These are phyloP conservation scores for Ochromonas danica DNA, from an alignment of 108 stramenopile genomes.

Conservation along the genomic window DNA sequence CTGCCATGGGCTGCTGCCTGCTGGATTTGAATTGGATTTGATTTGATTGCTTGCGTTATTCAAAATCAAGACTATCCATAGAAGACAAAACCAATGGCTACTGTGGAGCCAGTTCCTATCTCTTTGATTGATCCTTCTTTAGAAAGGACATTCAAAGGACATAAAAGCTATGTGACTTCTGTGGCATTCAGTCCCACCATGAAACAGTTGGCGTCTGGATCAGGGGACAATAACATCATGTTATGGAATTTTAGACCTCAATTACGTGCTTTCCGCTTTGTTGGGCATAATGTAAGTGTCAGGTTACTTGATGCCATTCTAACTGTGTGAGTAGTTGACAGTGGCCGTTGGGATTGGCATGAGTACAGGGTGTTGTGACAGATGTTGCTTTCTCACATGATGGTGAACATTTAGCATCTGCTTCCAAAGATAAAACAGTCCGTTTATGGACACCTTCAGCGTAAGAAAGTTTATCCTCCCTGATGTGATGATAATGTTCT, in stretches of 20 bases:
- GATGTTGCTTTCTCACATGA: slow-evolving; percentile 47
- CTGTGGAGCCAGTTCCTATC: too few relatives aligned
- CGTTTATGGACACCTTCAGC: slow-evolving; percentile 62
- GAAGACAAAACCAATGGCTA: too few relatives aligned
- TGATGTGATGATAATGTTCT: neutral
- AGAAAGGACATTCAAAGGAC: slow-evolving; percentile 41
- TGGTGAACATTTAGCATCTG: slow-evolving; percentile 53
- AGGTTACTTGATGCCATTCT: neutral
- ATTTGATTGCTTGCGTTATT: too few relatives aligned
- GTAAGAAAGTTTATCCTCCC: too few relatives aligned
- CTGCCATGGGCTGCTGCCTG: too few relatives aligned
- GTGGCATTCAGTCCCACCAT: slow-evolving; percentile 53
- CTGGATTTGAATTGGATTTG: too few relatives aligned
- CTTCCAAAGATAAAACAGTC: slow-evolving; percentile 57
- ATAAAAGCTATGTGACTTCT: slow-evolving; percentile 44
- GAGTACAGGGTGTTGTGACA: slow-evolving; percentile 33
- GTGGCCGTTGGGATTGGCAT: neutral
- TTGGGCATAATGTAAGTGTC: slow-evolving; percentile 54
- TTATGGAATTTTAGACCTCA: slow-evolving; percentile 58
- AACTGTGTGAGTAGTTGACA: neutral
- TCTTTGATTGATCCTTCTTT: slow-evolving; percentile 32
- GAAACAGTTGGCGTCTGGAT: slow-evolving; percentile 57
- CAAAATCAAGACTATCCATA: too few relatives aligned
- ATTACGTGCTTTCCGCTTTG: slow-evolving; percentile 54
- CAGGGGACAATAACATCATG: slow-evolving; percentile 57